Base-by-base conservation (phyloP, 805 yeast species). In the Monosporozyma unispora region DNA sequence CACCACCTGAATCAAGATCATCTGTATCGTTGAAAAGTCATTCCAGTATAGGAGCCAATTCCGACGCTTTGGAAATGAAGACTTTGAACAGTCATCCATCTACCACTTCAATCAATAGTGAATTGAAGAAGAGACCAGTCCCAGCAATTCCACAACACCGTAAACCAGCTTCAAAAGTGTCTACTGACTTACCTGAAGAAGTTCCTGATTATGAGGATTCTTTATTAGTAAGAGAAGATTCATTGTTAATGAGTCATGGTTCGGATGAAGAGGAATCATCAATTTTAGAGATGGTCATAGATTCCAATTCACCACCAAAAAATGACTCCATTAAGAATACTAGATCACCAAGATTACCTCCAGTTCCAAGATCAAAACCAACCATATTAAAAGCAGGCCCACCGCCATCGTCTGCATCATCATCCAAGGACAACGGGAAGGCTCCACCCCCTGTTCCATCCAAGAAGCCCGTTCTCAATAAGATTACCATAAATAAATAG, bases 401-500 rank as follows among this genome's bases (percentile, higher is more conserved):
- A 7, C 21, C 18, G 12, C 18, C 22, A 14, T 22, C 25, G 10
- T 14, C 39, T 10, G 3, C 27, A 22, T n/a, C 21, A 21, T 6
- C 7, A 10, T n/a, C 27, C 3, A 41, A n/a, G 18, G 12, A n/a
- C 6, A 52, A 42, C 19, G 52, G 54, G 21, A 61, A 58, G 18
- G 42, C 21, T 1, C 60, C 68, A 1, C 64, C 70, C 1, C 51
- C 56, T 1, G 53, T 62, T 22, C 69, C 71, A 9, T 54, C 57
- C 8, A 61, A 61, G 47, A 59, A 63, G 45, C 62, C 62, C 7
- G 57, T 58, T 44, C 33, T 57, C 21, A 58, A 54, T 21, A 50
- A 52, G 22, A 47, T 59, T 44, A 50, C 44, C 21, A 43, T 18
- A 4, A 42, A 16, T 25, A 21, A 31, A 29, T 19, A 44, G 19